Conservation (phyloP, 2,329 filamentous ascomycete species). For the Arthrocladium fulminans region DNA sequence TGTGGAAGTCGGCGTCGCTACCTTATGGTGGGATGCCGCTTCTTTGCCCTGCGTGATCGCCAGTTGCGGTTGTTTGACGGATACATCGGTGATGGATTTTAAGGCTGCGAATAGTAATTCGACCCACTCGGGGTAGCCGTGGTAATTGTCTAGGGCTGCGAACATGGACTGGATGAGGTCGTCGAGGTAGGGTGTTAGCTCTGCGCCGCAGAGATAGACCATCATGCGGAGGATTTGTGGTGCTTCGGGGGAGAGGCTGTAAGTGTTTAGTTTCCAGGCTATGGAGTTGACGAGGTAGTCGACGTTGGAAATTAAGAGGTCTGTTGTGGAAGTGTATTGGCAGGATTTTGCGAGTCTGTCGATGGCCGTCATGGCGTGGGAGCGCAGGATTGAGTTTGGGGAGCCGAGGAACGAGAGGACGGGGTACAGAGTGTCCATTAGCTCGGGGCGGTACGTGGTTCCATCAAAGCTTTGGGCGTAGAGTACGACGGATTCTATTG, state of each 20-base stretch:
- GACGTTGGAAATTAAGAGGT: constrained; percentile 79
- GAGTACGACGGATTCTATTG: constrained; percentile 70
- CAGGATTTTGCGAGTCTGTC: constrained; percentile 71
- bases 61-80: constrained; percentile 50
- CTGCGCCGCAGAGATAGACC: constrained; percentile 74
- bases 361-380: constrained; percentile 73
- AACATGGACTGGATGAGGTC: constrained; percentile 89
- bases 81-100: constrained; percentile 73
- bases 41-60: constrained; percentile 32
- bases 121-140: constrained; percentile 80
- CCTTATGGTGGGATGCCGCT: constrained; percentile 25
- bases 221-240: constrained; percentile 91
- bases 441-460: constrained; percentile 65
- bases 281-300: constrained; percentile 96
- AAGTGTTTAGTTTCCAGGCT: constrained; percentile 76
- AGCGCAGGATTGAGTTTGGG: constrained; percentile 55
- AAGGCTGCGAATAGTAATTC: constrained; percentile 77
- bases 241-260: constrained; percentile 84
- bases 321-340: constrained; percentile 63
- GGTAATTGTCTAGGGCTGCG: constrained; percentile 84
- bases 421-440: constrained; percentile 87
- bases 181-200: constrained; percentile 77
- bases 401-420: constrained; percentile 83
- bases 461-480: constrained; percentile 57
- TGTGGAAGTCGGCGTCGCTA: constrained; percentile 24